Conservation (phyloP, 2,329 filamentous ascomycete species). For the Sarocladiaceae sp. region DNA sequence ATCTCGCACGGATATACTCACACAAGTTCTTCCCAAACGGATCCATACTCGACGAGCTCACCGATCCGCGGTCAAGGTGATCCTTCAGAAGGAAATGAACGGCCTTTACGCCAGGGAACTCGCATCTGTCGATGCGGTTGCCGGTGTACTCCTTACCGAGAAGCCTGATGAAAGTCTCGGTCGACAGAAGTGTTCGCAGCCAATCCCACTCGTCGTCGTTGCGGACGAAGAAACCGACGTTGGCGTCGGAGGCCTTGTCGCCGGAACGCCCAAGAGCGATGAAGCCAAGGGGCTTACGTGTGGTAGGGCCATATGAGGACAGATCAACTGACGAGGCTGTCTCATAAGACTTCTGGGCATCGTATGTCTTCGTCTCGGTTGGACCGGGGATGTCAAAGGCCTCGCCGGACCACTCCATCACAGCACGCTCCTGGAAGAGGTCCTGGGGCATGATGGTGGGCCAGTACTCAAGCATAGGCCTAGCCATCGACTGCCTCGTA, state of each 20-base stretch:
- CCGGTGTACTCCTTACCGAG: constrained; percentile 28
- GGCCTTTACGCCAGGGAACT: constrained; percentile 28
- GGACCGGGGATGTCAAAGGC: constrained; percentile 15
- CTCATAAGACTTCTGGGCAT: constrained; percentile 10
- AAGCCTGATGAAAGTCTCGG: constrained; percentile 26
- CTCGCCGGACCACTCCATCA: constrained; percentile 13
- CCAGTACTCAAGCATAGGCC: constrained; percentile 20
- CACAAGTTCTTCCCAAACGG: constrained; percentile 25
- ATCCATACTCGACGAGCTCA: constrained; percentile 19
- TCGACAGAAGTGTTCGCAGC: constrained; percentile 34
- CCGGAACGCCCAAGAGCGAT: constrained; percentile 22
- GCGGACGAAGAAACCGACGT: constrained; percentile 37
- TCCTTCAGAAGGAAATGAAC: constrained; percentile 38
- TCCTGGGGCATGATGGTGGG: constrained; percentile 20
- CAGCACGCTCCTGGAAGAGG: constrained; percentile 12
- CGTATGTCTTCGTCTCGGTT: constrained; percentile 15
- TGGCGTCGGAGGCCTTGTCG: constrained; percentile 35
- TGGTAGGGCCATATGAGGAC: constrained; percentile 16
- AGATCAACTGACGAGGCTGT: constrained; percentile 10
- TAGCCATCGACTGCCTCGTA: constrained; percentile 27
- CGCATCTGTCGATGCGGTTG: constrained; percentile 35
- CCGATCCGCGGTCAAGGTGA: constrained; percentile 35
- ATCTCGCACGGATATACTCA: constrained; percentile 22
- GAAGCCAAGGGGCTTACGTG: constrained; percentile 20
- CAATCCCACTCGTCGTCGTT: constrained; percentile 36